These are phyloP conservation scores for Voacanga thouarsii DNA, from an alignment of 257 asterid genomes.

Conservation along the genomic window DNA sequence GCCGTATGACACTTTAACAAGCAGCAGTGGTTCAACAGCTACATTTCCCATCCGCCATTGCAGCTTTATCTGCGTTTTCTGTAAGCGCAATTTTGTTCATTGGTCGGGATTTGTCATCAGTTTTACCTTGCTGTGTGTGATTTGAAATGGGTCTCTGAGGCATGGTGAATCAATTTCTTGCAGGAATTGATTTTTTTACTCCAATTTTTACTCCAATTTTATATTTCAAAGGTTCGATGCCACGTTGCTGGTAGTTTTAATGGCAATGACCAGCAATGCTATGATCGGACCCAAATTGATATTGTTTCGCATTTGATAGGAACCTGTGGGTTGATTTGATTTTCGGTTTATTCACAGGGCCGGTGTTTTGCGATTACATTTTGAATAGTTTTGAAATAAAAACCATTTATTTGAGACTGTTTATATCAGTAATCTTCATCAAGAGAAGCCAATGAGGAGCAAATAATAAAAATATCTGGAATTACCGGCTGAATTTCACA, in stretches of 20 bases:
- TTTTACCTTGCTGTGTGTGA: conserved; percentile 46
- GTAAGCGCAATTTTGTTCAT: conserved; percentile 8
- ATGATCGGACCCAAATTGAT: conserved; percentile 46
- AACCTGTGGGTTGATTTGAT: conserved; percentile 43
- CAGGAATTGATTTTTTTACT: not conserved
- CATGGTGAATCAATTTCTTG: not conserved
- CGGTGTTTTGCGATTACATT: conserved; percentile 72
- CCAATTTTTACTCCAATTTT: not conserved
- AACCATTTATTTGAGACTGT: not conserved
- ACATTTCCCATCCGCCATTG: conserved; percentile 42
- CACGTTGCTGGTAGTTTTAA: conserved; percentile 59
- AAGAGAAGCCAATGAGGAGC: conserved; percentile 42
- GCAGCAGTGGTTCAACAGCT: conserved; percentile 25
- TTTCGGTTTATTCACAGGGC: conserved; percentile 44
- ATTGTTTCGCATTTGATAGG: conserved; percentile 67
- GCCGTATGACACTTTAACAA: conserved; percentile 77
- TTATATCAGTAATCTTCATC: not conserved
- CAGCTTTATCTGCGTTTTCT: conserved; percentile 23
- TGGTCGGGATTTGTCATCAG: conserved; percentile 42
- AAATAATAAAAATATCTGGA: conserved; percentile 36
- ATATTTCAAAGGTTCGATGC: conserved; percentile 37
- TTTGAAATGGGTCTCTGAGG: conserved; percentile 84
- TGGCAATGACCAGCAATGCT: conserved; percentile 57
- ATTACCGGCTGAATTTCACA: conserved; percentile 68
- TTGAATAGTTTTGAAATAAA: not conserved